Conservation (phyloP, 2,329 filamentous ascomycete genomes). For the Fusarium xyrophilum region DNA sequence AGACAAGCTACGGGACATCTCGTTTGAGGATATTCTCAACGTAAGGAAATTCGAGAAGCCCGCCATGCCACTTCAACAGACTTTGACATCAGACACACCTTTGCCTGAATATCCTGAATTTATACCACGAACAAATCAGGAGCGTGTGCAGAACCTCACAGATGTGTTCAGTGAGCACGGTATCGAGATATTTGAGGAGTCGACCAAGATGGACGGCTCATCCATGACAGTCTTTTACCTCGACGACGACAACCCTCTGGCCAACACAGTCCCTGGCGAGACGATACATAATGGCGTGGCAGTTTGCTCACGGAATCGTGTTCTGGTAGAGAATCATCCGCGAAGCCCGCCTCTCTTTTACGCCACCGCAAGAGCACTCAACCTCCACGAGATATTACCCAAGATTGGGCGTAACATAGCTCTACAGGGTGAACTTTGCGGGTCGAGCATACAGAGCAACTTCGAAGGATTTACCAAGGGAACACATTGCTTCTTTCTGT, state of each 20-base stretch:
- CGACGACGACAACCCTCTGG: constrained; percentile 29
- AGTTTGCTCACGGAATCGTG: constrained; percentile 37
- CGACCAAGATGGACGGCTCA: constrained; percentile 50
- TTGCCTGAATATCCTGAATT: constrained; percentile 32
- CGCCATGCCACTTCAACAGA: background rate
- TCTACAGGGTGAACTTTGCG: constrained; percentile 39
- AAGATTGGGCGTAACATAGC: constrained; percentile 28
- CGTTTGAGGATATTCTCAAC: constrained; percentile 31
- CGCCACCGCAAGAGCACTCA: constrained; percentile 4
- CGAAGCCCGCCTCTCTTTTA: constrained; percentile 29
- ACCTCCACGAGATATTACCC: constrained; percentile 17
- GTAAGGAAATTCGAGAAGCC: constrained; percentile 35
- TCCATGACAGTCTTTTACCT: constrained; percentile 51
- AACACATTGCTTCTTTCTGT: constrained; percentile 46
- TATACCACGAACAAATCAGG: constrained; percentile 35
- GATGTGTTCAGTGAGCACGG: constrained; percentile 24
- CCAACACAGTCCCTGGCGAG: constrained; percentile 22
- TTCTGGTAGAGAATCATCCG: constrained; percentile 23
- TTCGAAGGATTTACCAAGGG: constrained; percentile 33
- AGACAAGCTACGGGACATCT: constrained; percentile 6
- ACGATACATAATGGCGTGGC: constrained; percentile 13
- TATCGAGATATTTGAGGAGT: constrained; percentile 45
- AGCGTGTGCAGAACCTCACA: constrained; percentile 38
- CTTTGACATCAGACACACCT: background rate
- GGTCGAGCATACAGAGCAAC: constrained; percentile 35